Percentiles rank a stretch among this genome's conserved stretches.
Conservation (phyloP, 2,329 filamentous ascomycete genomes). For the Blastomyces parvus region DNA sequence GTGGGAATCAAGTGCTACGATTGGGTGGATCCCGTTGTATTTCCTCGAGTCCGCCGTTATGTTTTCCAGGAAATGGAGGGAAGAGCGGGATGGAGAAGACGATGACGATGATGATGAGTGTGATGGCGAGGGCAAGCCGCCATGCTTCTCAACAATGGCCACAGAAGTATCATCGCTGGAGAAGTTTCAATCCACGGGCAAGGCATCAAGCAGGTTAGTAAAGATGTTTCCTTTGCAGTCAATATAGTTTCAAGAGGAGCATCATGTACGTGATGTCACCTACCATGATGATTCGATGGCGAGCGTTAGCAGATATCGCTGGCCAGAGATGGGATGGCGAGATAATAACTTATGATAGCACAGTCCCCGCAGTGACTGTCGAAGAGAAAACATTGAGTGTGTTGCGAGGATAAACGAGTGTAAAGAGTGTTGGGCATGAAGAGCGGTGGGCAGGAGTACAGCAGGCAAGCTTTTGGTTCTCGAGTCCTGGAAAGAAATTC, state of each 20-base stretch:
- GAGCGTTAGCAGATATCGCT: slow-evolving; percentile 35
- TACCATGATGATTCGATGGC: slow-evolving; percentile 68
- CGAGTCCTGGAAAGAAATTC: background rate
- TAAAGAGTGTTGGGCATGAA: background rate
- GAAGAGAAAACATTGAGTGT: slow-evolving; percentile 4
- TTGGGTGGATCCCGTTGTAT: slow-evolving; percentile 71
- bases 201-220: slow-evolving; percentile 1
- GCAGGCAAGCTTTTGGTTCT: background rate
- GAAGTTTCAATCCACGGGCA: slow-evolving; percentile 6
- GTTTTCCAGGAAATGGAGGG: slow-evolving; percentile 68
- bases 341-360: slow-evolving; percentile 3
- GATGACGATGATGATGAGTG: background rate
- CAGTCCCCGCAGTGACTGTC: slow-evolving; percentile 7
- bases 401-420: background rate
- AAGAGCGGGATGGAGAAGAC: slow-evolving; percentile 31
- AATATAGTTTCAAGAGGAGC: background rate
- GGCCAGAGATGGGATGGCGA: background rate
- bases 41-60: slow-evolving; percentile 68
- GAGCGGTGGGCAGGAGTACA: background rate
- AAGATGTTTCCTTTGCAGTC: slow-evolving; percentile 2
- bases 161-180: slow-evolving; percentile 85
- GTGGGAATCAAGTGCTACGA: slow-evolving; percentile 66
- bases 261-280: background rate
- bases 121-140: background rate
- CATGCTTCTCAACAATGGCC: slow-evolving; percentile 59